A percentile compares a stretch with the other conserved stretches of the same genome.
These are phyloP conservation scores for Fusarium musae DNA, from an alignment of 2,329 filamentous ascomycete species.

Conservation along the genomic window DNA sequence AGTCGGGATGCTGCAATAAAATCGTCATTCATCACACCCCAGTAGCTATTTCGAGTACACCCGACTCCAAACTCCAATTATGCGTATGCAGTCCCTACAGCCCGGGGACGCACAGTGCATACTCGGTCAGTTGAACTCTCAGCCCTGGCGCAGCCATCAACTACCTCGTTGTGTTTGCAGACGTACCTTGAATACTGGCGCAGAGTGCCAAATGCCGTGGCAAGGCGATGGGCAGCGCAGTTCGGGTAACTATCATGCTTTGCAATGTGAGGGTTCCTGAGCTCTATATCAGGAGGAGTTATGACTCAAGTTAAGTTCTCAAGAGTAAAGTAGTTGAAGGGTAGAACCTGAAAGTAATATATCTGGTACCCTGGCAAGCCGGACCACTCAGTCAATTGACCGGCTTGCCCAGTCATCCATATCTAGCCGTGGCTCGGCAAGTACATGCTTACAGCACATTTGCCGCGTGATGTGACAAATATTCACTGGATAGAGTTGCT, in stretches of 20 bases:
- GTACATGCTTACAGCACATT: constrained; percentile 20
- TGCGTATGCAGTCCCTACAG: constrained; percentile 11
- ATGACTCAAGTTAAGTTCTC: neutral
- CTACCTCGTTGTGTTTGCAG: neutral
- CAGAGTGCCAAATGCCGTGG: constrained; percentile 29
- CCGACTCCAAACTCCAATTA: constrained; percentile 9
- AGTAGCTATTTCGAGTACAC: constrained; percentile 13
- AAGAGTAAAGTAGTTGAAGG: neutral
- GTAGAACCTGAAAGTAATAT: constrained; percentile 1
- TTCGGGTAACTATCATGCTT: neutral
- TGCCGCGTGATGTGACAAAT: constrained; percentile 30
- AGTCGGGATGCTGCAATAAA: constrained; percentile 23
- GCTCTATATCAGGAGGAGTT: neutral
- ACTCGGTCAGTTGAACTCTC: constrained; percentile 15
- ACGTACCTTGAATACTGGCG: neutral
- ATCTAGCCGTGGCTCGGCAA: constrained; percentile 30
- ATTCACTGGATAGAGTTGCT: constrained; percentile 5
- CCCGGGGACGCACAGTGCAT: constrained; percentile 24
- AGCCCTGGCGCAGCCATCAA: constrained; percentile 29
- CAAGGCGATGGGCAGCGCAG: constrained; percentile 28
- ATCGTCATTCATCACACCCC: constrained; percentile 32
- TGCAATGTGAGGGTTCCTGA: constrained; percentile 8
- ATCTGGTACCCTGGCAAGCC: constrained; percentile 35
- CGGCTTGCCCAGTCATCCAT: neutral
- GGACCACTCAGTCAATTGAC: neutral